These are phyloP conservation scores for Anisodus tanguticus DNA, from an alignment of 257 asterid genomes.

Conservation along the genomic window DNA sequence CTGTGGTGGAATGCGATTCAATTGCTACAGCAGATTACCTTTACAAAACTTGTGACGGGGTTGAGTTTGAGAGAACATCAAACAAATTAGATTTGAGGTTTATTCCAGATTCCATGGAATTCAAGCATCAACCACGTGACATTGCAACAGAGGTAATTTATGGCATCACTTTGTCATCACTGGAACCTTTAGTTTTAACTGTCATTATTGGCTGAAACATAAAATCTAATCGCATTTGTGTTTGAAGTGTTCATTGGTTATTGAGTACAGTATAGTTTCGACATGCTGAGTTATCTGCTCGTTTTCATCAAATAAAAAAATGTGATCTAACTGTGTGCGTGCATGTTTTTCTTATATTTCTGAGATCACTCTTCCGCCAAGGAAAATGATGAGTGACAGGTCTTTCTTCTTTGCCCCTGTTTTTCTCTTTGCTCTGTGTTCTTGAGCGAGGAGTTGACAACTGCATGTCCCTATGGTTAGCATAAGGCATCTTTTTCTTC, in stretches of 20 bases:
- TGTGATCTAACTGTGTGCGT: background rate
- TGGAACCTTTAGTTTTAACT: background rate
- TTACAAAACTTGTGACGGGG: conserved; percentile 82
- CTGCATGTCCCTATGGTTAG: background rate
- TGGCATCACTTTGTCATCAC: conserved; percentile 9
- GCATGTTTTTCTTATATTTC: background rate
- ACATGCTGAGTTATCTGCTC: background rate
- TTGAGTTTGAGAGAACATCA: conserved; percentile 93
- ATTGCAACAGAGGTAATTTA: conserved; percentile 76
- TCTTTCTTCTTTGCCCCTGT: background rate
- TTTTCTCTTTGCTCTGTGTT: background rate
- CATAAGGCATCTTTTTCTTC: background rate
- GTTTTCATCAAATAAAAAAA: background rate
- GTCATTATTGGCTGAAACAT: background rate
- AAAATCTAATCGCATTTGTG: background rate
- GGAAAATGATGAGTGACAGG: background rate
- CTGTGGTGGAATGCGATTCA: conserved; percentile 92
- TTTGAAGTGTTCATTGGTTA: conserved; percentile 6
- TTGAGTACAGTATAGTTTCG: background rate
- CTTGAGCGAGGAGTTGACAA: background rate
- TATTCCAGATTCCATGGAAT: conserved; percentile 87
- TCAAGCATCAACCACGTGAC: conserved; percentile 86
- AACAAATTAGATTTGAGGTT: conserved; percentile 90
- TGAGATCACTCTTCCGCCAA: background rate
- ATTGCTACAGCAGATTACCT: conserved; percentile 89